phyloP scores from a whole-genome alignment of 1,284 basidiomycete genomes.

The Rhodotorula sp. region DNA sequence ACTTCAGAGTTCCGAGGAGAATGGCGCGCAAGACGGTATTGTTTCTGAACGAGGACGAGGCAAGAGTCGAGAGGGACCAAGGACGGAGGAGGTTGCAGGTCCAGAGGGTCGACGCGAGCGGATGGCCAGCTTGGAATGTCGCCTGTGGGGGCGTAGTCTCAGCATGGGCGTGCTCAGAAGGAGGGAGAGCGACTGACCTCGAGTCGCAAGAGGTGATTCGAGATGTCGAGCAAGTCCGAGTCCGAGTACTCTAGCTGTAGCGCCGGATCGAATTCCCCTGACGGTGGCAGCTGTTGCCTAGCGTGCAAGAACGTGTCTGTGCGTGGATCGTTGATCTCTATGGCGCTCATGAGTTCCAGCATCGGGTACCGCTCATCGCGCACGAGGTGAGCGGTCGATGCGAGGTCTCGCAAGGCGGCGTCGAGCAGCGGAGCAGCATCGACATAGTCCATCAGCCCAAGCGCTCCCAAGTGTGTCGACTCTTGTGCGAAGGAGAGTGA shows the following conservation, averaged over 20 bases:
- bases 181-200: conserved; percentile 59
- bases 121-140: conserved; percentile 80
- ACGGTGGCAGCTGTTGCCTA: conserved; percentile 48
- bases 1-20: conserved; percentile 73
- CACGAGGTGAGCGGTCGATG: conserved; percentile 17
- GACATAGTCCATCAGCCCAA: conserved; percentile 17
- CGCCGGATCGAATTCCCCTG: conserved; percentile 62
- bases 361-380: conserved; percentile 16
- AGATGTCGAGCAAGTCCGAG: conserved; percentile 78
- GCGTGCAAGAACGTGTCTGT: conserved; percentile 62
- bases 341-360: conserved; percentile 38
- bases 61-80: conserved; percentile 49
- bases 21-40: conserved; percentile 65
- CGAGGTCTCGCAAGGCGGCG: conserved; percentile 13
- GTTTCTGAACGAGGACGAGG: conserved; percentile 45
- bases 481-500: too few species aligned
- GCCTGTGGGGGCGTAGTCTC: conserved; percentile 56
- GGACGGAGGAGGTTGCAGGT: conserved; percentile 76
- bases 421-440: conserved; percentile 13
- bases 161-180: too few species aligned
- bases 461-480: too few species aligned
- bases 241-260: conserved; percentile 58
- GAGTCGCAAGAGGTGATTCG: conserved; percentile 73
- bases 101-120: conserved; percentile 79
- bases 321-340: conserved; percentile 76